Percentiles rank a stretch among this genome's conserved stretches.
phyloP scores from a whole-genome alignment of 2,329 filamentous ascomycete species.

The Colletotrichum endophyticum region DNA sequence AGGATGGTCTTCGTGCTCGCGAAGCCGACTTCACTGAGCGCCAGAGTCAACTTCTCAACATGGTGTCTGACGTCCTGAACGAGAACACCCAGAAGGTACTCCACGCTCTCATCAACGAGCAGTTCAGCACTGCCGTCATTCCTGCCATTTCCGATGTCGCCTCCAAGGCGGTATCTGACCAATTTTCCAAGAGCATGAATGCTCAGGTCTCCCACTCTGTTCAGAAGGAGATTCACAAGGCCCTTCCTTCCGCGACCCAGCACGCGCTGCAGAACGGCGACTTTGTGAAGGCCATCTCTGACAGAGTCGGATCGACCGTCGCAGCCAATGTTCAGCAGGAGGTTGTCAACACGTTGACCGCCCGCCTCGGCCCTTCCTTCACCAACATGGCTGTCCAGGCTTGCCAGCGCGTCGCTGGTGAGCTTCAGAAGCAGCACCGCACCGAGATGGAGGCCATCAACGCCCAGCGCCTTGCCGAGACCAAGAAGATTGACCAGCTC shows the following conservation, averaged over 20 bases:
- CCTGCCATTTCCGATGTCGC: slow-evolving; percentile 75
- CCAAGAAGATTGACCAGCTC: slow-evolving; percentile 75
- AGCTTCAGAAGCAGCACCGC: slow-evolving; percentile 68
- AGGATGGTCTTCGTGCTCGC: slow-evolving; percentile 65
- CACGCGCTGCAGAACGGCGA: slow-evolving; percentile 77
- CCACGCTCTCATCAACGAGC: slow-evolving; percentile 74
- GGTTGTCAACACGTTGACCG: slow-evolving; percentile 64
- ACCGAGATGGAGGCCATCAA: slow-evolving; percentile 57
- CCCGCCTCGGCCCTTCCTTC: slow-evolving; percentile 70
- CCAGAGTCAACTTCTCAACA: slow-evolving; percentile 59
- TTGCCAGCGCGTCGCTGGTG: slow-evolving; percentile 69
- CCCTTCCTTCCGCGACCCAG: slow-evolving; percentile 70
- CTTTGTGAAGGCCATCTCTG: slow-evolving; percentile 73
- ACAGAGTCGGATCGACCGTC: slow-evolving; percentile 72
- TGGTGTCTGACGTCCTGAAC: slow-evolving; percentile 65
- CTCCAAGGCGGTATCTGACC: slow-evolving; percentile 71
- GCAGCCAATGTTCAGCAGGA: slow-evolving; percentile 72
- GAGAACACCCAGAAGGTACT: slow-evolving; percentile 74
- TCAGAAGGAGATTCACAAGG: slow-evolving; percentile 74
- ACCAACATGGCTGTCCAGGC: slow-evolving; percentile 68
- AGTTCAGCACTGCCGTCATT: slow-evolving; percentile 77
- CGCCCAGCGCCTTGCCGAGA: slow-evolving; percentile 54
- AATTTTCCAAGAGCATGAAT: slow-evolving; percentile 72
- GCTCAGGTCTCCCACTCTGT: slow-evolving; percentile 69
- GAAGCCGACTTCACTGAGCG: slow-evolving; percentile 58